Evolutionary conservation across 371 early-diverging fungal species (phyloP).

Genomic region (Circinella umbellata): DNA sequence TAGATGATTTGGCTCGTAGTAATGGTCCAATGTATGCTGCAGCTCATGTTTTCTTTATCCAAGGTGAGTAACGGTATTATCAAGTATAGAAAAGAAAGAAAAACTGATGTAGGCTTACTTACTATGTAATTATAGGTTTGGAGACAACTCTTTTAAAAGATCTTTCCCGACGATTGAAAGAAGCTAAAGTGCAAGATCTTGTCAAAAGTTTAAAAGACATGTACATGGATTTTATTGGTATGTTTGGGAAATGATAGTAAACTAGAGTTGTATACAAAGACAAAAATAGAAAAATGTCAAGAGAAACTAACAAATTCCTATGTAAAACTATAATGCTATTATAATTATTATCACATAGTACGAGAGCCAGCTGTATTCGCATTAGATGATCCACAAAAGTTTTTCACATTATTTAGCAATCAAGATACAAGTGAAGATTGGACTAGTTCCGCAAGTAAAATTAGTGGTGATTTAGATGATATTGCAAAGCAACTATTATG

Average conservation of each 20-base stretch:
- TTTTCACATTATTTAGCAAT: constrained; percentile 64
- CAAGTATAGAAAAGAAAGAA: no score
- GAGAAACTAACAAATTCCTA: not conserved
- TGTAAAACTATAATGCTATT: not conserved
- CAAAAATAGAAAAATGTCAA: constrained; percentile 11
- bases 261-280: constrained; percentile 11
- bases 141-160: constrained; percentile 71
- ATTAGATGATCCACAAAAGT: constrained; percentile 71
- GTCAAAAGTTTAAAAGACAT: constrained; percentile 77
- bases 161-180: constrained; percentile 52
- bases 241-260: no score
- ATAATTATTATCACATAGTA: constrained; percentile 45
- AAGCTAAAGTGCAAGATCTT: constrained; percentile 60
- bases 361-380: constrained; percentile 83
- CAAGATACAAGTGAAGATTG: constrained; percentile 25
- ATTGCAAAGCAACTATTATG: constrained; percentile 75
- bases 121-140: constrained; percentile 25
- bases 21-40: constrained; percentile 73
- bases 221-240: constrained; percentile 72
- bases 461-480: constrained; percentile 65
- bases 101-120: not conserved
- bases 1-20: constrained; percentile 75
- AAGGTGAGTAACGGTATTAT: constrained; percentile 48
- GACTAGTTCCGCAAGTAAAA: constrained; percentile 40
- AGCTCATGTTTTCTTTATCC: constrained; percentile 82